Evolutionary conservation across 1,139 yeast species (phyloP), one percentile per base, ranked within the genome.

Genomic region (Pneumocystis canis): DNA sequence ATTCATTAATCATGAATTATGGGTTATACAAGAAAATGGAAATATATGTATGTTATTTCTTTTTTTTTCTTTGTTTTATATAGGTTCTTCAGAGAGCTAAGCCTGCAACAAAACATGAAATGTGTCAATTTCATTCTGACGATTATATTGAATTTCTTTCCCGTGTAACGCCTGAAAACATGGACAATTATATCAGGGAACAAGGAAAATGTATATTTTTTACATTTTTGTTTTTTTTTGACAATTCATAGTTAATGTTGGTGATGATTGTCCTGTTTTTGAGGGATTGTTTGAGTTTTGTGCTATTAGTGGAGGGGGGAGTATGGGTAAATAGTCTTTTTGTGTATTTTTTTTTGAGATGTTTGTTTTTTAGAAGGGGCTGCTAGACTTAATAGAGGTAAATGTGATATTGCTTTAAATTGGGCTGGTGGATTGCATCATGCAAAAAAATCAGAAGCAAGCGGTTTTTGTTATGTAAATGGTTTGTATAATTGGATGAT

Each of bases 101-200:
- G 74, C 97, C 98, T 0, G 98, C 98, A 58, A 90, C 98, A 37
- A 87, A 89, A 73, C 97, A 90, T 75, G 98, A 92, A 73, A 90
- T 92, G 97, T 89, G 97, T 71, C 97, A 92, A 75, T 90, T 92
- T 74, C 98, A 92, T 73, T 89, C 97, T 3, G 97, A 92, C 75
- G 97, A 92, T 73, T 92, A 92, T 73, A 87, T 92, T 68, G 97
- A 92, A 75, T 92, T 92, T 73, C 77, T 92, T 68, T 86, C 95
- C 61, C 80, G 97, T 64, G 97, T 89, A 37, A 85, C 96, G 4
- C 97, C 97, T 2, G 97, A 92, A 72, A 90, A 90, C 73, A 80
- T 90, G 75, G 97, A 90, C 67, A 76, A 86, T 79, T 90, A 89
- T 73, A 84, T 88, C 70, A 89, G 89, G 73, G 97, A 92, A 74